Conservation (phyloP, 1,284 basidiomycete genomes). For the Exobasidium rhododendri region DNA sequence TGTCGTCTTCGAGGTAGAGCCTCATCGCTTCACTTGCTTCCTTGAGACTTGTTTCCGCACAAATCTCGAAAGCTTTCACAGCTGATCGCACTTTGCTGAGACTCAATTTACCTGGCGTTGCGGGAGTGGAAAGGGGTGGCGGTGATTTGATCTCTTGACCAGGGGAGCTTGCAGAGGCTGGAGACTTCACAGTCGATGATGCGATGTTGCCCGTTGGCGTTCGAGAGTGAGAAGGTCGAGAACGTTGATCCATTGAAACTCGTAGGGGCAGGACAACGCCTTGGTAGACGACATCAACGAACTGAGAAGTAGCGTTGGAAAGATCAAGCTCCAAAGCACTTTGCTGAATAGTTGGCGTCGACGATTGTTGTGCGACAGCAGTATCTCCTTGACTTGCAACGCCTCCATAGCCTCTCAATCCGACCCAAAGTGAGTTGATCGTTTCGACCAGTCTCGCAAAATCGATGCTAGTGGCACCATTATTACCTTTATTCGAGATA, state of each 20-base stretch:
- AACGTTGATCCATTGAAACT: slow-evolving; percentile 7
- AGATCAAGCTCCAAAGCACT: not conserved
- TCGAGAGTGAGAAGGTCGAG: not conserved
- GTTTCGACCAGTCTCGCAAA: slow-evolving; percentile 4
- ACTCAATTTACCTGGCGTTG: not conserved
- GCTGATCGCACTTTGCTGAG: not conserved
- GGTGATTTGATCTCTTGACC: not conserved
- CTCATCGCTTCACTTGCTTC: not conserved
- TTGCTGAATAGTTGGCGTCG: not conserved
- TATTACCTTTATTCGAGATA: not conserved
- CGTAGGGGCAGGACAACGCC: slow-evolving; percentile 6
- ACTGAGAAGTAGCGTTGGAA: not conserved
- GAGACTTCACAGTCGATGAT: not conserved
- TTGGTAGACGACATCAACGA: slow-evolving; percentile 5
- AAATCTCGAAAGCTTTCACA: slow-evolving; percentile 2
- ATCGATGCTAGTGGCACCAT: not conserved
- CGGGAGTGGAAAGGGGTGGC: not conserved
- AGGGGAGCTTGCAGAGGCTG: not conserved
- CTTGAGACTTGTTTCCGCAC: slow-evolving; percentile 2
- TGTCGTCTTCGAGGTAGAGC: slow-evolving; percentile 10
- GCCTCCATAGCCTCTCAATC: not conserved
- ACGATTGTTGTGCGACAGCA: not conserved
- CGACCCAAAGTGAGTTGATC: slow-evolving; percentile 8
- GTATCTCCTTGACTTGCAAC: not conserved
- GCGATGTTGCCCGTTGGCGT: not conserved